Percentiles rank a stretch among this genome's conserved stretches.
Conservation (phyloP, 345 rosid species). For the Gossypium thurberi region DNA sequence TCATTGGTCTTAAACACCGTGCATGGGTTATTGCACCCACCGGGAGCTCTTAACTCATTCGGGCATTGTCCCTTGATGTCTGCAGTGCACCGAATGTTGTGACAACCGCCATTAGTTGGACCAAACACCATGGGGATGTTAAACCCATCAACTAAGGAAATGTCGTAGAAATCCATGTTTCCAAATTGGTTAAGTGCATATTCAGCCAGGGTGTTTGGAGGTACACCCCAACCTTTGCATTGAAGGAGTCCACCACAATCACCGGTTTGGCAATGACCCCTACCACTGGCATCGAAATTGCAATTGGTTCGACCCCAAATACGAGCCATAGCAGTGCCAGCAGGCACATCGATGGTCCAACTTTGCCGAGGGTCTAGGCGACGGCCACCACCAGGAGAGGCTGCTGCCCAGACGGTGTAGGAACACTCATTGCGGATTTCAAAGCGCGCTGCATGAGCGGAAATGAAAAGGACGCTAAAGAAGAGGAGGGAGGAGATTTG, state of each 20-base stretch:
- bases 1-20: constrained; percentile 38
- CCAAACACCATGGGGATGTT: constrained; percentile 47
- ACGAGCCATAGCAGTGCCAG: constrained; percentile 28
- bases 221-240: constrained; percentile 43
- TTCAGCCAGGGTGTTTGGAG: constrained; percentile 61
- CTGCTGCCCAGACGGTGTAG: constrained; percentile 42
- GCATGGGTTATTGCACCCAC: constrained; percentile 43
- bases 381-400: constrained; percentile 39
- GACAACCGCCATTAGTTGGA: constrained; percentile 36
- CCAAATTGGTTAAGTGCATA: constrained; percentile 51
- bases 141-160: constrained; percentile 47
- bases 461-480: constrained; percentile 10
- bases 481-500: not conserved
- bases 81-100: constrained; percentile 40
- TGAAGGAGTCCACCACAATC: constrained; percentile 43
- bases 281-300: constrained; percentile 22
- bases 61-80: constrained; percentile 62
- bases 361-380: constrained; percentile 24
- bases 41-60: constrained; percentile 21
- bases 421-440: constrained; percentile 20
- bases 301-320: constrained; percentile 39
- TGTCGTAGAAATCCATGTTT: constrained; percentile 37
- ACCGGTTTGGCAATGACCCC: constrained; percentile 42
- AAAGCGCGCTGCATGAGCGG: constrained; percentile 22
- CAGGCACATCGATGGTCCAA: constrained; percentile 24